Percentiles rank a stretch among this genome's conserved stretches.
Evolutionary conservation across 1,284 basidiomycete species (phyloP).

Genomic region (Ustilago shanxiensis): DNA sequence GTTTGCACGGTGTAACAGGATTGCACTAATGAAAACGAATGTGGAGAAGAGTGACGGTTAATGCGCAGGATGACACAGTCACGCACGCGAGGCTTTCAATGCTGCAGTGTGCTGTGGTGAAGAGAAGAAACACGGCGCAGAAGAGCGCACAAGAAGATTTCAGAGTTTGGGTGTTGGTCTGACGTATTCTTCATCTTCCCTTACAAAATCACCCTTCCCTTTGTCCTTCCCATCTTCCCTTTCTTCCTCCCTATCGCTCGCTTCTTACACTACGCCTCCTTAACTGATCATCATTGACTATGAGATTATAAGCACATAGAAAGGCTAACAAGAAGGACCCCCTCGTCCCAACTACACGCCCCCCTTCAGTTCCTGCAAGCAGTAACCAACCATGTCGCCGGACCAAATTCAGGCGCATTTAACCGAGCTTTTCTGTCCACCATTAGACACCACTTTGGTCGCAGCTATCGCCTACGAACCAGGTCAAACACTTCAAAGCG

Average conservation of each 20-base stretch:
- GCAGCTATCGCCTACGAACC: conserved; percentile 57
- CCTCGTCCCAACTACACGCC: neutral
- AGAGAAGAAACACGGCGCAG: neutral
- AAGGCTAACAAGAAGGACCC: neutral
- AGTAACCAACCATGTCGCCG: conserved; percentile 27
- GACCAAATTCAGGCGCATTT: conserved; percentile 44
- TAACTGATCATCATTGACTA: neutral
- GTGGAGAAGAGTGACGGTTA: neutral
- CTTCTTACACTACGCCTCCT: neutral
- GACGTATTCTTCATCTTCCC: neutral
- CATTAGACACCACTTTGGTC: conserved; percentile 56
- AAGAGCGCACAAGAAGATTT: neutral
- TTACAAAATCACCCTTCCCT: neutral
- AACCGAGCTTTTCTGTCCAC: conserved; percentile 49
- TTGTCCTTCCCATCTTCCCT: neutral
- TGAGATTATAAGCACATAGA: neutral
- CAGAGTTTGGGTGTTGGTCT: neutral
- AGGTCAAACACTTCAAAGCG: conserved; percentile 53
- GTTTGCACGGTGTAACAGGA: neutral
- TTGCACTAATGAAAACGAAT: too few relatives aligned
- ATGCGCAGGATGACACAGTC: neutral
- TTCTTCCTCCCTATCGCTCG: neutral
- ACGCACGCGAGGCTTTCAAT: too few relatives aligned
- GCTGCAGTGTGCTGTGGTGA: too few relatives aligned
- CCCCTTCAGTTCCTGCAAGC: neutral